phyloP scores from a whole-genome alignment of 441 rosid species.

The Euphorbia celastroides region DNA sequence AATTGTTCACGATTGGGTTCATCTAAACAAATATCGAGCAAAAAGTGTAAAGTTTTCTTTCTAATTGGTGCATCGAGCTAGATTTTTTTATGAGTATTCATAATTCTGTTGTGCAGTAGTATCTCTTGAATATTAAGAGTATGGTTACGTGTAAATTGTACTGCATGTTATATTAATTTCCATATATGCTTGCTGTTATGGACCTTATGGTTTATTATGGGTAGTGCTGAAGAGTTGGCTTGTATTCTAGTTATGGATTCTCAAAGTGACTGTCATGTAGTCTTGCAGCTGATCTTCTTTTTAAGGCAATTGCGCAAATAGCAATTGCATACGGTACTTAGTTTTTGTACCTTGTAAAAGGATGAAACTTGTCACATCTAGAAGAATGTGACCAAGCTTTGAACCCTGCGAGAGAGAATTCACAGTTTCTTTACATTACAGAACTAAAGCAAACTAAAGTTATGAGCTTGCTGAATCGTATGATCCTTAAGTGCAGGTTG shows the following conservation, averaged over 20 bases:
- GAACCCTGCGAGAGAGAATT: background rate
- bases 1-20: background rate
- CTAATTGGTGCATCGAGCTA: background rate
- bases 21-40: too few relatives aligned
- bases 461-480: conserved; percentile 3
- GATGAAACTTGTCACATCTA: background rate
- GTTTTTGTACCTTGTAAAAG: background rate
- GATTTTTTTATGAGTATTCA: background rate
- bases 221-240: background rate
- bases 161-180: background rate
- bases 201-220: background rate
- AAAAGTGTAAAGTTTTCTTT: background rate
- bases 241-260: background rate
- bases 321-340: background rate
- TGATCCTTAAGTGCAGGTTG: background rate
- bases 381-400: background rate
- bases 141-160: background rate
- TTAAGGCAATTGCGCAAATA: too few relatives aligned
- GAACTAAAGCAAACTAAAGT: conserved; percentile 1
- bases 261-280: background rate
- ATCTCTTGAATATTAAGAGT: background rate
- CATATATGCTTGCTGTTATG: background rate
- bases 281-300: background rate
- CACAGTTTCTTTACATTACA: background rate
- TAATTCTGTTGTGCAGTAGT: too few relatives aligned